Percentiles rank a stretch among this genome's conserved stretches.
Evolutionary conservation across 441 rosid genomes (phyloP).

Genomic region (Arabidopsis hybrid): DNA sequence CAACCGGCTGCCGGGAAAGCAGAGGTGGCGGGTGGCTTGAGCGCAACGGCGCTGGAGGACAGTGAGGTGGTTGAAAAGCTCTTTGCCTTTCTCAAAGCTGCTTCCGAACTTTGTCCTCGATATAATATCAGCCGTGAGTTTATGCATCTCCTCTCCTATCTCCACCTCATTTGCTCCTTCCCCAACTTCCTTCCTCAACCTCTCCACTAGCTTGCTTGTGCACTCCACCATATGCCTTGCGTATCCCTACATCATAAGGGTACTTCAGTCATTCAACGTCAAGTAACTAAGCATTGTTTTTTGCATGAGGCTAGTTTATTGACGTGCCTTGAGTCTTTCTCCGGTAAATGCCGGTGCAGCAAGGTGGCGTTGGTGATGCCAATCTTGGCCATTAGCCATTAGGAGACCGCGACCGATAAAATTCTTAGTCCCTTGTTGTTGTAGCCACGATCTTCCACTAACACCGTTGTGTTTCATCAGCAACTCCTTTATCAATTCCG

Average conservation of each 20-base stretch:
- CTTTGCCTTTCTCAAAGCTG: slow-evolving; percentile 85
- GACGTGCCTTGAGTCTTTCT: slow-evolving; percentile 75
- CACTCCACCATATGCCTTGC: slow-evolving; percentile 85
- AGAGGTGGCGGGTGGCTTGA: slow-evolving; percentile 81
- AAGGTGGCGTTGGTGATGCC: slow-evolving; percentile 90
- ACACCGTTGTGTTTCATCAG: slow-evolving; percentile 68
- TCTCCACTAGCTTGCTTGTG: slow-evolving; percentile 64
- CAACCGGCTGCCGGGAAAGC: slow-evolving; percentile 92
- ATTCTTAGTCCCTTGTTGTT: slow-evolving; percentile 84
- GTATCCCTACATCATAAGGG: slow-evolving; percentile 55
- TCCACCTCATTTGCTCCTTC: slow-evolving; percentile 73
- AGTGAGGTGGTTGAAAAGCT: slow-evolving; percentile 75
- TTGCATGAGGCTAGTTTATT: slow-evolving; percentile 29
- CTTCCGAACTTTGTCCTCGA: slow-evolving; percentile 83
- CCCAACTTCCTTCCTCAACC: slow-evolving; percentile 56
- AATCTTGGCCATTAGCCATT: slow-evolving; percentile 89
- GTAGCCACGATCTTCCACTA: slow-evolving; percentile 93
- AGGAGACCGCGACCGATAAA: slow-evolving; percentile 83
- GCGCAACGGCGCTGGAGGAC: slow-evolving; percentile 72
- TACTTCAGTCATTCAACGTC: slow-evolving; percentile 13
- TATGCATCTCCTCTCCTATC: slow-evolving; percentile 83
- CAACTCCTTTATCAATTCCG: slow-evolving; percentile 79
- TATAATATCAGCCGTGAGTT: slow-evolving; percentile 83
- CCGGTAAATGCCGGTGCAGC: slow-evolving; percentile 86
- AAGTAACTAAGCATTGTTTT: background rate